These are phyloP conservation scores for Podila verticillata DNA, from an alignment of 192 early-diverging fungal species.

Conservation along the genomic window DNA sequence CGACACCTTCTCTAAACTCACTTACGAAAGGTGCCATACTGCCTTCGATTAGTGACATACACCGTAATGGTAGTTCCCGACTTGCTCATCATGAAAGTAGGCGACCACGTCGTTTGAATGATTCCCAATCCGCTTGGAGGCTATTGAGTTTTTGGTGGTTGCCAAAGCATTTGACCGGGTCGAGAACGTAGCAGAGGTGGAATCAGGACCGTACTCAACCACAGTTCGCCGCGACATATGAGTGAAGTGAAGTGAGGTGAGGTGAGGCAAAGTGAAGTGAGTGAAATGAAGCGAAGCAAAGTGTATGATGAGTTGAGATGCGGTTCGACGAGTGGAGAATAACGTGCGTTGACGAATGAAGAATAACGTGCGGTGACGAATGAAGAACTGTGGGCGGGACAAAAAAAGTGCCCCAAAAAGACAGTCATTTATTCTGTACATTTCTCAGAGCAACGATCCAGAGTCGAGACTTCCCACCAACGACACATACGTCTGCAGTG, in stretches of 20 bases:
- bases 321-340: no score
- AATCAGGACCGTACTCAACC: slow-evolving; percentile 27
- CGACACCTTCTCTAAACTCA: neutral
- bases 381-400: no score
- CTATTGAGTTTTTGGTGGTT: slow-evolving; percentile 26
- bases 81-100: slow-evolving; percentile 81
- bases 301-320: no score
- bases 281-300: no score
- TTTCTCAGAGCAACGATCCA: no score
- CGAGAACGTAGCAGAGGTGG: slow-evolving; percentile 35
- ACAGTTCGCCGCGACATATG: slow-evolving; percentile 33
- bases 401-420: no score
- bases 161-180: slow-evolving; percentile 42
- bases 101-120: slow-evolving; percentile 74
- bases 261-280: no score
- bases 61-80: slow-evolving; percentile 86
- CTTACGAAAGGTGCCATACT: neutral
- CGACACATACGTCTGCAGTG: slow-evolving; percentile 68
- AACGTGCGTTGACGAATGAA: no score
- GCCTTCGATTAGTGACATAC: slow-evolving; percentile 35
- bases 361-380: no score
- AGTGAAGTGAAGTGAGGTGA: neutral
- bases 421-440: no score
- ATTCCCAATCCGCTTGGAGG: slow-evolving; percentile 27
- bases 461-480: no score